Percentiles rank a stretch among this genome's conserved stretches.
These are phyloP conservation scores for Vickermania spadyakhi DNA, from an alignment of 208 protist species.

Conservation along the genomic window DNA sequence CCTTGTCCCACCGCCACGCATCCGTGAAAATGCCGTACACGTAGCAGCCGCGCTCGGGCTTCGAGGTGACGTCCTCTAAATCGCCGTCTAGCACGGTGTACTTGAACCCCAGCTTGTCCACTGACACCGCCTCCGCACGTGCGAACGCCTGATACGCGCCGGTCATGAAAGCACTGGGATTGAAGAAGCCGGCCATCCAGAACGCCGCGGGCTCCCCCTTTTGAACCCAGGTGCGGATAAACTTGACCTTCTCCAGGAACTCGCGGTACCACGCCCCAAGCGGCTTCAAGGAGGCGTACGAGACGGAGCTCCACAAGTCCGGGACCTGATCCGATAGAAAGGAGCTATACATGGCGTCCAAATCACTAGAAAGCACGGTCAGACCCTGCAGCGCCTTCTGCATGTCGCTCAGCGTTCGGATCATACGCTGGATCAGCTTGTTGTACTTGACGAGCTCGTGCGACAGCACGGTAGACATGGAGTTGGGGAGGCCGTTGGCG, in stretches of 20 bases:
- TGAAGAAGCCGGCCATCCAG: constrained; percentile 97
- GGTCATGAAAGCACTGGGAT: constrained; percentile 98
- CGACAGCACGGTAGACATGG: constrained; percentile 93
- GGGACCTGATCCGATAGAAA: constrained; percentile 95
- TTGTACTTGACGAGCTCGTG: constrained; percentile 97
- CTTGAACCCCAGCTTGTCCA: constrained; percentile 94
- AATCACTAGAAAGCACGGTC: constrained; percentile 93
- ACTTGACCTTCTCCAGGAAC: constrained; percentile 87
- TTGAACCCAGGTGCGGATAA: constrained; percentile 92
- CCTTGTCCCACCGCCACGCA: constrained; percentile 92
- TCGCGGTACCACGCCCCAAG: constrained; percentile 96
- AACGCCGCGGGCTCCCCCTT: constrained; percentile 90
- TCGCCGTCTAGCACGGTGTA: constrained; percentile 77
- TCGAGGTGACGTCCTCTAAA: constrained; percentile 33
- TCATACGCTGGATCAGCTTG: constrained; percentile 88
- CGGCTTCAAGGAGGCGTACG: constrained; percentile 97
- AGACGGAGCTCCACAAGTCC: constrained; percentile 80
- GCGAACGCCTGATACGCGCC: constrained; percentile 94
- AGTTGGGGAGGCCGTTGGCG: constrained; percentile 89
- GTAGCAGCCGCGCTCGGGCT: constrained; percentile 91
- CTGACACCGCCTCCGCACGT: constrained; percentile 91
- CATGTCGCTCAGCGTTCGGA: constrained; percentile 82
- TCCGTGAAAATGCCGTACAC: constrained; percentile 96
- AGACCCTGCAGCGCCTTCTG: constrained; percentile 95
- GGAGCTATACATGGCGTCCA: constrained; percentile 94